Evolutionary conservation across 148 eudicot genomes (phyloP), one percentile per base, ranked within the genome.

Genomic region (Dysphania ambrosioides): DNA sequence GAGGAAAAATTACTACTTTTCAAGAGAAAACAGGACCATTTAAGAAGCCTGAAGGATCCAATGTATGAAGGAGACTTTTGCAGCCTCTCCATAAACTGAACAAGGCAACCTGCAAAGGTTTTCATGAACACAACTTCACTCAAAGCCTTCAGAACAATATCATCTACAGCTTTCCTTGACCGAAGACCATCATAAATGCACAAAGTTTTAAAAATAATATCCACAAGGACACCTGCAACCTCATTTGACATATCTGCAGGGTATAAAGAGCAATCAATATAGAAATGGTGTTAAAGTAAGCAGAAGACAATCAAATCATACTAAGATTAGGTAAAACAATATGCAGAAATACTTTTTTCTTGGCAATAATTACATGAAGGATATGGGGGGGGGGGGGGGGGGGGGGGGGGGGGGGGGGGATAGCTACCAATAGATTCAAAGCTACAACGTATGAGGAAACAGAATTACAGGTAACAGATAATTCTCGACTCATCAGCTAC

Each of bases 131-230:
- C 60, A 84, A 77, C 85, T 77, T 88, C 87, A 58, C 75, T 72
- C 70, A 95, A 62, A 70, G 84, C 81, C 83, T 87, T 91, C 71
- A 83, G 21, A 74, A 95, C 85, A 75, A 90, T 83, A 77, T 84
- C 84, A 82, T 95, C 98, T 69, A 95, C 98, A 67, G 91, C 91
- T 76, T 89, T 89, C 81, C 90, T 86, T 62, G 98, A 92, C 76
- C 84, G 86, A 74, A 80, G 87, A 77, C 90, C 98, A 76, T 95
- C 98, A 81, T 92, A 95, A 38, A 90, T 82, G 76, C 18, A 83
- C 75, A 90, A 75, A 27, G 97, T 95, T 75, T 53, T 86, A 80
- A 92, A 90, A 36, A 95, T 68, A 68, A 84, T 79, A 77, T 89
- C 98, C 61, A 92, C 93, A 87, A 95, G 84, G 55, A 77, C 75